Evolutionary conservation across 1,139 yeast species (phyloP).

Genomic region (Taphrina deformans): DNA sequence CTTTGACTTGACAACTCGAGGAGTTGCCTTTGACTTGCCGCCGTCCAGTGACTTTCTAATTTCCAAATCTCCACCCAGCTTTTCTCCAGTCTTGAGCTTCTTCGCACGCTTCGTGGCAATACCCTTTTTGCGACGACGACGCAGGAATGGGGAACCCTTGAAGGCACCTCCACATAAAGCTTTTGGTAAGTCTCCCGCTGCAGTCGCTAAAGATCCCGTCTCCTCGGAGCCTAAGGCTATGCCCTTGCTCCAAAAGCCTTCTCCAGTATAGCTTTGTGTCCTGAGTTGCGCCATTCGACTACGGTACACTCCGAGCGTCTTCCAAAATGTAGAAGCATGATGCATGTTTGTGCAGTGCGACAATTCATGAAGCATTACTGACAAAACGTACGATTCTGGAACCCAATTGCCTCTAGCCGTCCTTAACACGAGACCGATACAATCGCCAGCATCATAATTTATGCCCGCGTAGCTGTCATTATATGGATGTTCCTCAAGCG

Average conservation of each 20-base stretch:
- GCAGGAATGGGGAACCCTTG: slow-evolving; percentile 33
- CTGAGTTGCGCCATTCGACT: slow-evolving; percentile 11
- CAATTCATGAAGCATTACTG: slow-evolving; percentile 40
- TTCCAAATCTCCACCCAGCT: slow-evolving; percentile 37
- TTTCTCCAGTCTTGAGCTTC: slow-evolving; percentile 35
- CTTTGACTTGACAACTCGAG: slow-evolving; percentile 30
- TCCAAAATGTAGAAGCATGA: slow-evolving; percentile 27
- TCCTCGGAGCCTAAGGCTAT: slow-evolving; percentile 5
- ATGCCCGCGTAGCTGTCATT: slow-evolving; percentile 39
- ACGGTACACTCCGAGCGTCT: slow-evolving; percentile 7
- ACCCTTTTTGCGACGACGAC: slow-evolving; percentile 30
- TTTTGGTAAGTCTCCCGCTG: slow-evolving; percentile 36
- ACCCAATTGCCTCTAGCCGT: slow-evolving; percentile 37
- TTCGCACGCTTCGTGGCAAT: slow-evolving; percentile 28
- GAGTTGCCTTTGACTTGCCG: slow-evolving; percentile 34
- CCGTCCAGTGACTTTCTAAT: slow-evolving; percentile 37
- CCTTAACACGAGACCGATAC: slow-evolving; percentile 38
- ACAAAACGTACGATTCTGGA: slow-evolving; percentile 38
- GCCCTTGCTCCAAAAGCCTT: slow-evolving; percentile 30
- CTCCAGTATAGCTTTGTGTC: slow-evolving; percentile 24
- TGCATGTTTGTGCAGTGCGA: slow-evolving; percentile 37
- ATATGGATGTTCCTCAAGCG: slow-evolving; percentile 39
- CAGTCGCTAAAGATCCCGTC: slow-evolving; percentile 12
- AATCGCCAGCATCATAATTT: slow-evolving; percentile 40
- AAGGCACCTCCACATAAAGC: slow-evolving; percentile 39